These are phyloP conservation scores for Sporothrix pallida DNA, from an alignment of 2,329 filamentous ascomycete genomes.

Conservation along the genomic window DNA sequence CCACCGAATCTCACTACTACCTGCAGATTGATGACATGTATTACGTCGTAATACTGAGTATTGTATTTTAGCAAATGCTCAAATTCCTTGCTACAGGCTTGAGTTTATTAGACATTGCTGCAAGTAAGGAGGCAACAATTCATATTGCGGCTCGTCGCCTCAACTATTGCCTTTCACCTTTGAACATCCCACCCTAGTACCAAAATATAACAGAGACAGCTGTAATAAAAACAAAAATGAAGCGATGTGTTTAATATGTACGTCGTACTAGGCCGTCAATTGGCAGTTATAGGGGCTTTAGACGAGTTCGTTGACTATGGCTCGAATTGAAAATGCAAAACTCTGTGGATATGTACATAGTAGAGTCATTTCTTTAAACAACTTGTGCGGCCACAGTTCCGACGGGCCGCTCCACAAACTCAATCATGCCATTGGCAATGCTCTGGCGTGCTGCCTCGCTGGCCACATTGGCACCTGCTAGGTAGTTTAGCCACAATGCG, in stretches of 20 bases:
- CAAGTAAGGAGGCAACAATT: not conserved
- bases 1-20: slow-evolving; percentile 2
- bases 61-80: too few species aligned
- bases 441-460: slow-evolving; percentile 80
- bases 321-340: not conserved
- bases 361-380: slow-evolving; percentile 42
- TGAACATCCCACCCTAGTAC: not conserved
- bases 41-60: too few species aligned
- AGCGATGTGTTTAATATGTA: not conserved
- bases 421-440: slow-evolving; percentile 86
- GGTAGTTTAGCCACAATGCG: slow-evolving; percentile 86
- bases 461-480: slow-evolving; percentile 84
- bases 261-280: too few species aligned
- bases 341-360: not conserved
- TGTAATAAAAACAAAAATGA: not conserved
- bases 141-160: not conserved
- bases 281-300: too few species aligned
- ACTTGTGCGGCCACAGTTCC: slow-evolving; percentile 87
- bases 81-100: not conserved
- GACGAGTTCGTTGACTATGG: too few species aligned
- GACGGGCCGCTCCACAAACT: slow-evolving; percentile 84
- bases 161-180: not conserved
- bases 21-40: slow-evolving; percentile 6
- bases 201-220: not conserved
- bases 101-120: not conserved